phyloP scores from a whole-genome alignment of 1,139 yeast genomes.

The Candida smagusa region DNA sequence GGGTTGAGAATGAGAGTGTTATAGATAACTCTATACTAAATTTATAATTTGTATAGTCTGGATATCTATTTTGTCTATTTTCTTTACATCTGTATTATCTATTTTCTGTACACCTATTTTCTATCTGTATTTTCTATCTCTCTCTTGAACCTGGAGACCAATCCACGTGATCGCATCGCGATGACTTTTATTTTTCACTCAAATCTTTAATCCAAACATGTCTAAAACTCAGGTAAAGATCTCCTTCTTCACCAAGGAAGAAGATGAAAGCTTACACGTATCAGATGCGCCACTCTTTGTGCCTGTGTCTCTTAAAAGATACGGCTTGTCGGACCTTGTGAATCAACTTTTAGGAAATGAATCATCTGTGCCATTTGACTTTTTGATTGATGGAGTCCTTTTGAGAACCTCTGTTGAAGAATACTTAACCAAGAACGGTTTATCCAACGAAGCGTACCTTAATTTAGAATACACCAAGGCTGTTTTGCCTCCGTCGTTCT shows the following conservation, averaged over 20 bases:
- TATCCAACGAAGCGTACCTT: constrained; percentile 78
- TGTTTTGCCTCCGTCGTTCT: constrained; percentile 86
- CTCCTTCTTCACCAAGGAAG: constrained; percentile 82
- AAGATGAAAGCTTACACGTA: constrained; percentile 66
- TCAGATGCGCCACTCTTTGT: constrained; percentile 85
- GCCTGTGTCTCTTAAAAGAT: constrained; percentile 81
- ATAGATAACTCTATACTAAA: no score
- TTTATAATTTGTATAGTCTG: no score
- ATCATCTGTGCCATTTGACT: constrained; percentile 85
- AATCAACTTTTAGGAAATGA: constrained; percentile 67
- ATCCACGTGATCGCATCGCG: not conserved
- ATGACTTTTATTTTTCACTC: constrained; percentile 8
- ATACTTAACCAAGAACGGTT: constrained; percentile 70
- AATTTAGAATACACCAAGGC: constrained; percentile 89
- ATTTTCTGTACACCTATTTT: not conserved
- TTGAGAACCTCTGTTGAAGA: constrained; percentile 77
- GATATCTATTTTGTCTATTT: no score
- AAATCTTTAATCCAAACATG: constrained; percentile 5
- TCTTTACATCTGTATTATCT: no score
- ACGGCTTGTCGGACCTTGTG: constrained; percentile 91
- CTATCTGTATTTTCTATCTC: not conserved
- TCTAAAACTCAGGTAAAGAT: constrained; percentile 57
- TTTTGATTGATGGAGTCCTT: constrained; percentile 79
- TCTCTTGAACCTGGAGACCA: no score
- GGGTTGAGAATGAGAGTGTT: no score